phyloP scores from a whole-genome alignment of 2,329 filamentous ascomycete species.

The Parastagonospora nodorum region DNA sequence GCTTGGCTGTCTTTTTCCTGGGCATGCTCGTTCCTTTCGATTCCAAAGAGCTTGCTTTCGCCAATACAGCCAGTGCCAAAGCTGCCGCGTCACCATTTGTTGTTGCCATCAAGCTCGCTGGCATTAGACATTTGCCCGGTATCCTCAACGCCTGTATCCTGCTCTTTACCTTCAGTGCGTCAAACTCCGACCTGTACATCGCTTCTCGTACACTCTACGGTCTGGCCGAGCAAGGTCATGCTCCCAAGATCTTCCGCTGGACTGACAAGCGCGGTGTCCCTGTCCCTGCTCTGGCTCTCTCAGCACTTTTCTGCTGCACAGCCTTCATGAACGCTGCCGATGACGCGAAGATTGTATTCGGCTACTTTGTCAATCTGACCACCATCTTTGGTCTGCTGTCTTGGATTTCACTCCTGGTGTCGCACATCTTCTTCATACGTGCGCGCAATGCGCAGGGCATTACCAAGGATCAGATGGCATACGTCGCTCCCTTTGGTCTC shows the following conservation, averaged over 20 bases:
- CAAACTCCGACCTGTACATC: constrained; percentile 79
- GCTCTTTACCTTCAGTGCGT: constrained; percentile 76
- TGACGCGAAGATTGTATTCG: constrained; percentile 50
- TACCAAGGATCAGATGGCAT: constrained; percentile 53
- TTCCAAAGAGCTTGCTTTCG: constrained; percentile 63
- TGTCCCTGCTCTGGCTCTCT: constrained; percentile 66
- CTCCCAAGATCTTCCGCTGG: constrained; percentile 71
- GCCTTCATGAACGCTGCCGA: constrained; percentile 62
- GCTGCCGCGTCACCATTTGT: constrained; percentile 76
- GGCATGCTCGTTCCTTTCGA: constrained; percentile 80
- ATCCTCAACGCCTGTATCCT: constrained; percentile 77
- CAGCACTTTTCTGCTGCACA: constrained; percentile 66
- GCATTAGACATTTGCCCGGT: constrained; percentile 66
- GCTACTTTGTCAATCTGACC: constrained; percentile 55
- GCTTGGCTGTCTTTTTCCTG: constrained; percentile 72
- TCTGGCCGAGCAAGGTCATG: constrained; percentile 72
- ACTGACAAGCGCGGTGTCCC: constrained; percentile 76
- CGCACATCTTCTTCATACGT: constrained; percentile 55
- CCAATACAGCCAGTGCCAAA: constrained; percentile 51
- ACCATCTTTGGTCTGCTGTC: constrained; percentile 51
- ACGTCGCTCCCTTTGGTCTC: constrained; percentile 72
- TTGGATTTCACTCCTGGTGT: constrained; percentile 57
- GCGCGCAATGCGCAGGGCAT: constrained; percentile 54
- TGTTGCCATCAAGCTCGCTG: constrained; percentile 69
- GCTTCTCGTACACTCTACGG: constrained; percentile 75